Evolutionary conservation across 352 stramenopile genomes (phyloP), one percentile per base, ranked within the genome.

Genomic region (Pythium pyrilobum): DNA sequence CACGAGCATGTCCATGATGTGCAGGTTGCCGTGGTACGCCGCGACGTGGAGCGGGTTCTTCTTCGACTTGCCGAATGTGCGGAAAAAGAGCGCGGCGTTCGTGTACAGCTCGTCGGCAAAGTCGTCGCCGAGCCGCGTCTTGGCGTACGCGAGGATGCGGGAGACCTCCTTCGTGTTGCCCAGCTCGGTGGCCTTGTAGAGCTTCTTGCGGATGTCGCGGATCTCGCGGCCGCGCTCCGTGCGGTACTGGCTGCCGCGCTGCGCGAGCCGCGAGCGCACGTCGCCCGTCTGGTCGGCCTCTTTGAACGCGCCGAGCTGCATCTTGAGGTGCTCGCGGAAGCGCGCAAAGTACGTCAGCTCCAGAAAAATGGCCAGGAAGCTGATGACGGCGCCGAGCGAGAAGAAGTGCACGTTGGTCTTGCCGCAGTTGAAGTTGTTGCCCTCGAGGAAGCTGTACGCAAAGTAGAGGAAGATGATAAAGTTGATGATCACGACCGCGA

Each of bases 41-140:
- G 82, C 82, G n/a, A 83, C 64, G 42, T 92, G 82, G 33, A 92
- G 60, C 7, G 82, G 82, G 45, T 92, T 92, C 67, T 92, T 92
- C 52, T 85, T 83, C 23, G 80, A 89, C 27, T 67, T 64, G 37
- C 71, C 70, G 27, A 92, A 90, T 5, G 82, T 63, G 28, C 64
- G 59, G 41, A 74, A 80, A n/a, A 74, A 63, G 5, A 89, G 43
- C 20, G 47, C 59, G 3, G 83, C 71, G 32, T 73, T 73, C 7
- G 41, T 48, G 58, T 93, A 93, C 67, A 90, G 78, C 9, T 76
- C 64, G 12, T 75, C 53, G 1, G 72, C 72, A 41, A 90, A 91
- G 27, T 81, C 70, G 7, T 74, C 63, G 13, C 78, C 80, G 4
- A 92, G 59, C 0, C 56, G 66, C 11, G 61, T 67, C 39, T 78